Evolutionary conservation across 441 rosid species (phyloP), one percentile per base, ranked within the genome.

Genomic region (Adansonia grandidieri): DNA sequence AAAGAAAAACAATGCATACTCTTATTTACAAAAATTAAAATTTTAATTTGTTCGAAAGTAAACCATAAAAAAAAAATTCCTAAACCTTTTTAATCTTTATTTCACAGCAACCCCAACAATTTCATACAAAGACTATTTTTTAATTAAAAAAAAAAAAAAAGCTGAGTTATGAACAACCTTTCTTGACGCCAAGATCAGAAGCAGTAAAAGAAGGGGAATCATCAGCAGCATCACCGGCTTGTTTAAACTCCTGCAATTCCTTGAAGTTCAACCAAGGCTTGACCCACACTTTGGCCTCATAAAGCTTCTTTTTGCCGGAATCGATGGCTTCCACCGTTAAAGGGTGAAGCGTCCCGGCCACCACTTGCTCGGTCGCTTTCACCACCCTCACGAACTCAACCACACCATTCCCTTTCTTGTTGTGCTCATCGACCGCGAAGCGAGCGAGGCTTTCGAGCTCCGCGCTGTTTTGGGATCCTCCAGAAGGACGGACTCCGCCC

Each of bases 241-340:
- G 95, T 83, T 89, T 96, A 74, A 96, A 96, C 61, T 94, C 97
- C 83, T 92, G 97, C 79, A 96, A 81, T 81, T 96, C 97, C 78
- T 91, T 94, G 68, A 88, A 91, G 69, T 94, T 86, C 83, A 92
- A 72, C 99, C 99, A 92, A 0, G 97, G 93, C 82, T 91, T 96
- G 75, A 91, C 97, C 98, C 97, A 96, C 17, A 96, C 92, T 85
- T 91, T 91, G 0, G 98, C 98, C 79, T 93, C 92, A 68, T 89
- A 96, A 72, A 96, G 84, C 90, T 94, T 92, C 85, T 91, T 91
- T 84, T 89, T 84, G 8, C 97, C 96, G 0, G 90, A 97, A 71
- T 96, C 97, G 11, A 91, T 72, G 14, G 88, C 96, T 84, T 94
- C 99, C 9, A 96, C 86, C 3, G 95, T 93, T 9, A 96, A 80